Conservation (phyloP, 2,329 filamentous ascomycete species). For the Rhinocladiella mackenziei region DNA sequence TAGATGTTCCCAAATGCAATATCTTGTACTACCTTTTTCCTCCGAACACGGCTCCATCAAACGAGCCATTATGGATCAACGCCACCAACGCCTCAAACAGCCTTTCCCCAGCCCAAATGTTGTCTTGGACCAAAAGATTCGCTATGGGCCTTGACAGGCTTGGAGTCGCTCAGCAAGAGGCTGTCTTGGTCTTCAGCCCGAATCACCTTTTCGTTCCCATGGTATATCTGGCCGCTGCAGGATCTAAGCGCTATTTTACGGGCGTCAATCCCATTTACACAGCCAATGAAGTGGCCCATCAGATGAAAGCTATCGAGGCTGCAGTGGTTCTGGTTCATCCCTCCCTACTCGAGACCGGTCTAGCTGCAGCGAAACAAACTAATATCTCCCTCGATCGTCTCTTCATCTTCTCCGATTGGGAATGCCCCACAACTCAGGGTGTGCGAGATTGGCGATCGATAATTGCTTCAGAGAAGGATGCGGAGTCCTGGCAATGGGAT, state of each 20-base stretch:
- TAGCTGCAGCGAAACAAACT: constrained; percentile 34
- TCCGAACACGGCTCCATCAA: constrained; percentile 34
- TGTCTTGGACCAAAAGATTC: constrained; percentile 63
- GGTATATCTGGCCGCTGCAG: constrained; percentile 37
- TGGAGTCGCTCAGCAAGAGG: constrained; percentile 60
- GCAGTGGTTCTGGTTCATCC: constrained; percentile 51
- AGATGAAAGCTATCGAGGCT: constrained; percentile 51
- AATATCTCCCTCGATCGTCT: constrained; percentile 23
- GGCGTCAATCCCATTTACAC: constrained; percentile 54
- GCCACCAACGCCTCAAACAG: constrained; percentile 58
- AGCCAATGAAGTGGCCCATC: constrained; percentile 49
- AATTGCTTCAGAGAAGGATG: constrained; percentile 44
- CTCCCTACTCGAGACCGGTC: constrained; percentile 40
- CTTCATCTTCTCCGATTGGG: constrained; percentile 29
- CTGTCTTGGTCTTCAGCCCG: constrained; percentile 64
- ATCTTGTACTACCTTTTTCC: constrained; percentile 47
- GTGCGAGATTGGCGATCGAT: constrained; percentile 29
- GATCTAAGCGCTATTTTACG: constrained; percentile 52
- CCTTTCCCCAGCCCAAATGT: constrained; percentile 57
- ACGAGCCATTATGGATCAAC: constrained; percentile 52
- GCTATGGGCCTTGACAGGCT: constrained; percentile 59
- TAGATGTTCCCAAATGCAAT: constrained; percentile 41
- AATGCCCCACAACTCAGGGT: constrained; percentile 41
- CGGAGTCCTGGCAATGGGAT: constrained; percentile 40
- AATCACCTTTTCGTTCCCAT: constrained; percentile 67